A percentile compares a stretch with the other conserved stretches of the same genome.
phyloP scores from a whole-genome alignment of 441 rosid species.

The Bocquillonia castaneifolia region DNA sequence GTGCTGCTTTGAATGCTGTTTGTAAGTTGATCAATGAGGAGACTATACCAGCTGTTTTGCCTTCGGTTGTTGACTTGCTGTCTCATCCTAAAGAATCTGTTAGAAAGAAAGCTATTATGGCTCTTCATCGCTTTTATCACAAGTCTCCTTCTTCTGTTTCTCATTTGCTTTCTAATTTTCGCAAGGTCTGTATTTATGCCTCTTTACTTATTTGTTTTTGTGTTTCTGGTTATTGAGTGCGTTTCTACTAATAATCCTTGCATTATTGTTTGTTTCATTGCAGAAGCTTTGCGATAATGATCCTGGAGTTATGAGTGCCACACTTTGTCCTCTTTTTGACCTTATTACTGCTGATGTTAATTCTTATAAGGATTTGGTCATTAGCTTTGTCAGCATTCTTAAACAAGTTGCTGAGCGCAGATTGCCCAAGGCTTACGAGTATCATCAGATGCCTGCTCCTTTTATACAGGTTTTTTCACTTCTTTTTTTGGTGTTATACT shows the following conservation, averaged over 20 bases:
- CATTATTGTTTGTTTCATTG: conserved; percentile 7
- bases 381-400: conserved; percentile 88
- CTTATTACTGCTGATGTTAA: conserved; percentile 60
- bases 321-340: conserved; percentile 90
- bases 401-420: conserved; percentile 89
- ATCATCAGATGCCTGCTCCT: conserved; percentile 96
- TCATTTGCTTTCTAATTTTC: conserved; percentile 79
- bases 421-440: conserved; percentile 83
- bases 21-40: conserved; percentile 93
- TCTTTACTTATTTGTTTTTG: neutral
- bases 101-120: conserved; percentile 94
- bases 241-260: neutral
- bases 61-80: conserved; percentile 78
- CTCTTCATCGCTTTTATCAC: conserved; percentile 78
- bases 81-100: conserved; percentile 86
- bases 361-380: conserved; percentile 77
- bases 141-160: conserved; percentile 89
- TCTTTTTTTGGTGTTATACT: neutral
- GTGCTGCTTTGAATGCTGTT: conserved; percentile 82
- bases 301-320: conserved; percentile 98
- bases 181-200: conserved; percentile 49
- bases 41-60: conserved; percentile 93
- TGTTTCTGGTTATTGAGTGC: neutral
- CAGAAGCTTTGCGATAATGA: conserved; percentile 90
- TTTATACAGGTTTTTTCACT: conserved; percentile 66